These are phyloP conservation scores for Mortierella claussenii DNA, from an alignment of 192 early-diverging fungal species.

Conservation along the genomic window DNA sequence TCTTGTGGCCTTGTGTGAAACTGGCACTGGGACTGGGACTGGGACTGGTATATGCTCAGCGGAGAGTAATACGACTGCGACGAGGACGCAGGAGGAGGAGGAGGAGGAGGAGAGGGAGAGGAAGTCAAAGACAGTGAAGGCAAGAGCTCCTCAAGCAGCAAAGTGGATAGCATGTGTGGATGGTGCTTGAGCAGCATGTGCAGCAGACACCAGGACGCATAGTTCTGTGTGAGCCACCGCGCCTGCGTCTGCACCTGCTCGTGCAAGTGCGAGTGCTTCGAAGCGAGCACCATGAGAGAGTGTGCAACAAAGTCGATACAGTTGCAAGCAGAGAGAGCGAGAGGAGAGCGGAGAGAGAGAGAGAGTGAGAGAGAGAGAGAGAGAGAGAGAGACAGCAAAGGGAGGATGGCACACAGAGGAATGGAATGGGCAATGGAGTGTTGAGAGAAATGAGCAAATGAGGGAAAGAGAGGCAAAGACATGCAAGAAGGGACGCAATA, in stretches of 20 bases:
- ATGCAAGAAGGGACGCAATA: too few species aligned
- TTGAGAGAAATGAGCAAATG: too few species aligned
- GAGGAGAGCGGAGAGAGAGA: not conserved
- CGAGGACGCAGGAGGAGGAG: not conserved
- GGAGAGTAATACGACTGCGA: not conserved
- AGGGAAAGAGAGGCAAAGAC: too few species aligned
- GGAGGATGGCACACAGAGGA: too few species aligned
- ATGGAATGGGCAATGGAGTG: too few species aligned
- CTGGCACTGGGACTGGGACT: conserved; percentile 7
- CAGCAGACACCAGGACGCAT: conserved; percentile 35
- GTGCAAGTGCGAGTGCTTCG: not conserved
- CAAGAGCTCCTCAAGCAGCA: conserved; percentile 38
- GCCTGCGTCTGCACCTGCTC: conserved; percentile 4
- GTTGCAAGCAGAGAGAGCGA: not conserved
- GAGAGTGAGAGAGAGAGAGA: not conserved
- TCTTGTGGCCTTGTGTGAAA: not conserved
- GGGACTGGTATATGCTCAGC: not conserved
- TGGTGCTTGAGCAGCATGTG: conserved; percentile 47
- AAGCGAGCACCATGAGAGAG: not conserved
- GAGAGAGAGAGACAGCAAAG: too few species aligned
- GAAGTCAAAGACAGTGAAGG: not conserved
- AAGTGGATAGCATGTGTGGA: conserved; percentile 2
- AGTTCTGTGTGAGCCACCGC: conserved; percentile 11
- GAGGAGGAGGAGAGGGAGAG: not conserved
- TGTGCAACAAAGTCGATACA: not conserved